Evolutionary conservation across 2,329 filamentous ascomycete genomes (phyloP).

Genomic region (Rhinocladiella similis): DNA sequence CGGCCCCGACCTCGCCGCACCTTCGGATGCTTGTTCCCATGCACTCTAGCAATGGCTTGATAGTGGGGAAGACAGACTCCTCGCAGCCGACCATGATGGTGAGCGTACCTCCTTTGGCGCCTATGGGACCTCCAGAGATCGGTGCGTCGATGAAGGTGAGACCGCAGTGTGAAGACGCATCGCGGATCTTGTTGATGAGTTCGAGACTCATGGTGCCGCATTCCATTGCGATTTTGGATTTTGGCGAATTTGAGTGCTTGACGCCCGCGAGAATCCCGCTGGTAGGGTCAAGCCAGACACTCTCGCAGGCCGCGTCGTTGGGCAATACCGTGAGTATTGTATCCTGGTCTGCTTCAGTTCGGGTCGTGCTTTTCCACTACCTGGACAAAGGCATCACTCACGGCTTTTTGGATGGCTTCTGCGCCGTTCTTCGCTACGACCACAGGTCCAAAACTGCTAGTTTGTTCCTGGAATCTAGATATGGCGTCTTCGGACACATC

Average conservation of each 20-base stretch:
- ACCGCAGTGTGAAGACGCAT: conserved; percentile 1
- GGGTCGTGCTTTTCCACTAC: background rate
- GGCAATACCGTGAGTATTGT: conserved; percentile 10
- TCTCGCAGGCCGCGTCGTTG: background rate
- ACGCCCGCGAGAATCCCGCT: conserved; percentile 4
- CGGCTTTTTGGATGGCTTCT: conserved; percentile 39
- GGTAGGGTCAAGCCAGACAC: conserved; percentile 4
- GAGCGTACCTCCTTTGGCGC: conserved; percentile 9
- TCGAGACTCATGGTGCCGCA: conserved; percentile 11
- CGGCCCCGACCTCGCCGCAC: conserved; percentile 29
- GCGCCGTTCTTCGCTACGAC: conserved; percentile 37
- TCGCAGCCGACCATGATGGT: conserved; percentile 15
- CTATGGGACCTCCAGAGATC: conserved; percentile 12
- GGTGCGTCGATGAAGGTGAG: conserved; percentile 13
- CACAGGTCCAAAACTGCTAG: conserved; percentile 35
- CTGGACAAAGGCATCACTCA: conserved; percentile 13
- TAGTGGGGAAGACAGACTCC: background rate
- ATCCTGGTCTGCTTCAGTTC: conserved; percentile 4
- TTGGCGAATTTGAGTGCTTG: background rate
- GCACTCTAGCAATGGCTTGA: conserved; percentile 8
- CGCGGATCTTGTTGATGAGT: conserved; percentile 3
- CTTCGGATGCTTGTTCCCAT: conserved; percentile 25
- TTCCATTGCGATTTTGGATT: conserved; percentile 12
- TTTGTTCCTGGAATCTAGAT: conserved; percentile 38
- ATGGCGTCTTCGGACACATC: conserved; percentile 40